Conservation (phyloP, 768 basidiomycete genomes). For the Termitomyces sp. region DNA sequence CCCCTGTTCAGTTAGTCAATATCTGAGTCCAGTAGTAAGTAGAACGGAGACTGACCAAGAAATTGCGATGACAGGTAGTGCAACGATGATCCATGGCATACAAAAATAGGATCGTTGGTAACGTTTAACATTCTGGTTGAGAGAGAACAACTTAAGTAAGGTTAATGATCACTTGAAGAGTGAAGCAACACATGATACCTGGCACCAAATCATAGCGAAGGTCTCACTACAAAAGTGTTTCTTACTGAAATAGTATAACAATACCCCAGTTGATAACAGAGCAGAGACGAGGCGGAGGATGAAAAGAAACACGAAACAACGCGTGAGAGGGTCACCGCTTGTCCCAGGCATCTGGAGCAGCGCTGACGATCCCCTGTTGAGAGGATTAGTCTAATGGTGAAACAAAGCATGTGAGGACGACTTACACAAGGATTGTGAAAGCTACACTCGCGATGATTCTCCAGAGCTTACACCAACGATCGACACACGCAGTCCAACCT, state of each 20-base stretch:
- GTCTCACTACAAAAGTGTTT: background rate
- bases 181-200: background rate
- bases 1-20: background rate
- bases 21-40: background rate
- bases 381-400: too few species aligned
- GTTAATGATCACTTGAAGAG: too few species aligned
- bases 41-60: background rate
- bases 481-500: background rate
- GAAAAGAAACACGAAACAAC: background rate
- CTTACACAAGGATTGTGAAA: too few species aligned
- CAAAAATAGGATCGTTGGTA: background rate
- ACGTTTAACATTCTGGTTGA: background rate
- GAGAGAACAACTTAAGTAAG: too few species aligned
- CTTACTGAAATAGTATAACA: background rate
- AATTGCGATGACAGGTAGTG: background rate
- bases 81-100: background rate
- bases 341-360: background rate
- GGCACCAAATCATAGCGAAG: background rate
- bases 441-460: too few species aligned
- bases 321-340: background rate
- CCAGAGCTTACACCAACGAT: too few species aligned
- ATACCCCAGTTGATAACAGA: background rate
- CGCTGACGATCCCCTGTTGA: background rate
- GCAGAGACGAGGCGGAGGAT: background rate
- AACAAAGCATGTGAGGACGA: too few species aligned